Evolutionary conservation across 176 grass and related monocot species (phyloP).

Genomic region (Musa itinerans): DNA sequence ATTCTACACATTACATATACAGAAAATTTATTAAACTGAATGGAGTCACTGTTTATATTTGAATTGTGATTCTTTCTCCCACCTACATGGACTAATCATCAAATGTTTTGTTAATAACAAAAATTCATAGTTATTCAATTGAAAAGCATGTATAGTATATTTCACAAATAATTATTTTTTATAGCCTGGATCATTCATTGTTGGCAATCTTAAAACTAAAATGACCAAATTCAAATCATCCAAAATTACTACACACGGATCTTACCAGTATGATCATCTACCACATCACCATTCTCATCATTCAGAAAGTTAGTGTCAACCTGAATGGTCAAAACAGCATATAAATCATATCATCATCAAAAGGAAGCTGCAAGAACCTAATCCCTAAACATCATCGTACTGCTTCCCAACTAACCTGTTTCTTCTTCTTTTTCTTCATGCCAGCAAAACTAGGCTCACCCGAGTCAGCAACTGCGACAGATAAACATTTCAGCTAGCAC

Average conservation of each 20-base stretch:
- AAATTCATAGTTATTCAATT: no score
- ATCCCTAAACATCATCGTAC: not conserved
- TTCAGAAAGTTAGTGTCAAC: constrained; percentile 42
- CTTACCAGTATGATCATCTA: constrained; percentile 31
- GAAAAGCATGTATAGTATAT: no score
- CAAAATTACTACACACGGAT: not conserved
- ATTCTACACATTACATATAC: not conserved
- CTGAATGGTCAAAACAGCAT: constrained; percentile 29
- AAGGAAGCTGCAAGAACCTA: not conserved
- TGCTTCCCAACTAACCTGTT: constrained; percentile 23
- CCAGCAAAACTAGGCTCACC: constrained; percentile 45
- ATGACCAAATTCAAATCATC: not conserved
- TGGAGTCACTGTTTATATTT: not conserved
- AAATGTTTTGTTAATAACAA: no score
- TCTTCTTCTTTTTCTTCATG: constrained; percentile 93
- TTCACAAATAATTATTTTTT: no score
- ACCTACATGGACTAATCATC: not conserved
- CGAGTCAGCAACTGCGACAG: constrained; percentile 33
- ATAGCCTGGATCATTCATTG: no score
- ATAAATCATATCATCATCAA: not conserved
- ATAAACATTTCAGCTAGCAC: constrained; percentile 1
- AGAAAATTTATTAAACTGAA: not conserved
- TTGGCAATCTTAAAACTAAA: not conserved
- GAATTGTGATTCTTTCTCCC: not conserved
- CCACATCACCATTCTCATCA: constrained; percentile 34